Evolutionary conservation across 257 asterid species (phyloP).

Genomic region (Cinchona pubescens): DNA sequence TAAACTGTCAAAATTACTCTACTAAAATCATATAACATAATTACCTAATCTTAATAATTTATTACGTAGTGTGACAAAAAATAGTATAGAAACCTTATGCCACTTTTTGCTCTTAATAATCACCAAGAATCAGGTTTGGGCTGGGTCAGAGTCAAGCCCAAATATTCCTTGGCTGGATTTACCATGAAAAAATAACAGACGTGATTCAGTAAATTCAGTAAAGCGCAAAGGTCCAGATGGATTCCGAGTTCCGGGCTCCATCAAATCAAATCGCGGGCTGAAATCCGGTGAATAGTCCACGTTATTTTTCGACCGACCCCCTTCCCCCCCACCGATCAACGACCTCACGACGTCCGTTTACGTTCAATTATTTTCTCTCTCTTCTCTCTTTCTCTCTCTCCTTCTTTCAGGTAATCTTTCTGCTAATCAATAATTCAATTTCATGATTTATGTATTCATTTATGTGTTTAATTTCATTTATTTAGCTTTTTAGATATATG

Average conservation of each 20-base stretch:
- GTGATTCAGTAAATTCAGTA: background rate
- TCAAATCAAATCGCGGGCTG: conserved; percentile 14
- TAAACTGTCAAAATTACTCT: no score
- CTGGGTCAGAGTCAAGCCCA: conserved; percentile 6
- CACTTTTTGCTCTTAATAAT: no score
- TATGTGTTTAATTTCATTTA: conserved; percentile 16
- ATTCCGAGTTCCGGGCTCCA: conserved; percentile 25
- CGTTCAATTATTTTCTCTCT: conserved; percentile 20
- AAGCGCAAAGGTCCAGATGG: conserved; percentile 15
- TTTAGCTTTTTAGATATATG: conserved; percentile 17
- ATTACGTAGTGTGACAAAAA: no score
- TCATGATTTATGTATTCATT: conserved; percentile 2
- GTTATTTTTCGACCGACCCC: conserved; percentile 56
- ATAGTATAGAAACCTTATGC: no score
- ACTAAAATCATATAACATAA: no score
- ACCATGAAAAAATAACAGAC: background rate
- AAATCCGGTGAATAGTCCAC: conserved; percentile 34
- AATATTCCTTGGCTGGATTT: background rate
- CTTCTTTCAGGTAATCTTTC: conserved; percentile 10
- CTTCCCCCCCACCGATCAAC: conserved; percentile 45
- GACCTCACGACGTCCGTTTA: conserved; percentile 27
- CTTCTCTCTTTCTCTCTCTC: conserved; percentile 5
- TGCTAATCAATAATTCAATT: conserved; percentile 15
- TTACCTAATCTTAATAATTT: no score
- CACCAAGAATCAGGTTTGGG: conserved; percentile 10